Evolutionary conservation across 345 rosid species (phyloP).

Genomic region (Crucihimalaya himalaica): DNA sequence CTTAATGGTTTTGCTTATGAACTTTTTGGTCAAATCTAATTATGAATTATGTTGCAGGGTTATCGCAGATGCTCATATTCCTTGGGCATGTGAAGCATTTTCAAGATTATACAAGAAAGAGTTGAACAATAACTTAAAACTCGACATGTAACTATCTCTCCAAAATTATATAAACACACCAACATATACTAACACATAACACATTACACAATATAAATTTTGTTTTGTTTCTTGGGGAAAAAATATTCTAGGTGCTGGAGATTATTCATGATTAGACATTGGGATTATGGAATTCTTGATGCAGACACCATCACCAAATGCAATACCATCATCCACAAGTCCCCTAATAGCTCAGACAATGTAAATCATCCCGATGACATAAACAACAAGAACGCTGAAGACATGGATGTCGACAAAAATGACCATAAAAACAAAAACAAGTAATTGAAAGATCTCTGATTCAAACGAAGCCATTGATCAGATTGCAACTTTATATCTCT

Average conservation of each 20-base stretch:
- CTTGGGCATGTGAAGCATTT: conserved; percentile 96
- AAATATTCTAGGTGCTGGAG: conserved; percentile 88
- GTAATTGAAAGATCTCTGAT: neutral
- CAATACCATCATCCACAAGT: conserved; percentile 47
- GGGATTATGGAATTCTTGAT: conserved; percentile 82
- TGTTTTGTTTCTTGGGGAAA: no score
- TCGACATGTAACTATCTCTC: conserved; percentile 52
- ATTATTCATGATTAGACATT: conserved; percentile 68
- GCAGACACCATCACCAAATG: conserved; percentile 68
- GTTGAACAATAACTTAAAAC: conserved; percentile 48
- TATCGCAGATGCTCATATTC: conserved; percentile 78
- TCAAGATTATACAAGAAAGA: conserved; percentile 61
- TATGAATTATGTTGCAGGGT: conserved; percentile 50
- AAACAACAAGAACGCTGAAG: neutral
- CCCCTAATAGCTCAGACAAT: neutral
- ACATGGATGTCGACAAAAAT: neutral
- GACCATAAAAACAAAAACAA: neutral
- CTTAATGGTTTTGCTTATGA: conserved; percentile 2
- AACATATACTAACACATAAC: neutral
- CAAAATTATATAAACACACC: neutral
- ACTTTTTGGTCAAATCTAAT: neutral
- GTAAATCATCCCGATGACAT: neutral
- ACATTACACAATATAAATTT: neutral
- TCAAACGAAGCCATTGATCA: no score
- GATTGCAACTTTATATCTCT: no score